phyloP scores from a whole-genome alignment of 768 basidiomycete genomes.

The Termitomyces sp. region DNA sequence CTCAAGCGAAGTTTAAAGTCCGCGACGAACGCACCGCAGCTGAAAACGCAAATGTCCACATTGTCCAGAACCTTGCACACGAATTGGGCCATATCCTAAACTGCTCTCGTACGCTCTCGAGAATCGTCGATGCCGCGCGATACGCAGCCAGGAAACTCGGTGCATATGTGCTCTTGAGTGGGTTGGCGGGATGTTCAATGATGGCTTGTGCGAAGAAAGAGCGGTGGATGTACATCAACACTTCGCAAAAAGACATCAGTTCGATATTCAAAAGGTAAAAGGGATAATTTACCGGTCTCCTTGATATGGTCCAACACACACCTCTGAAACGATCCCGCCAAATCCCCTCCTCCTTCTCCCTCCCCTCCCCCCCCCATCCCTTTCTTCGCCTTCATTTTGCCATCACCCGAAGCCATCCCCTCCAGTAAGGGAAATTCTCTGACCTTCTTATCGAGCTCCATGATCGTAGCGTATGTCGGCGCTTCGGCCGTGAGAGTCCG shows the following conservation, averaged over 20 bases:
- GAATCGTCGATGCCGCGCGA: slow-evolving; percentile 49
- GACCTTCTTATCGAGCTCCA: slow-evolving; percentile 64
- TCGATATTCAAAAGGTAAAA: background rate
- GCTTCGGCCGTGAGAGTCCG: slow-evolving; percentile 59
- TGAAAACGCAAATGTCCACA: slow-evolving; percentile 58
- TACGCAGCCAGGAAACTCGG: slow-evolving; percentile 63
- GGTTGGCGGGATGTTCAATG: slow-evolving; percentile 60
- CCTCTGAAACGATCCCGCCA: slow-evolving; percentile 35
- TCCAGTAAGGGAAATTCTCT: slow-evolving; percentile 42
- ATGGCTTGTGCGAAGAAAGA: slow-evolving; percentile 70
- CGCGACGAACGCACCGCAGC: slow-evolving; percentile 35
- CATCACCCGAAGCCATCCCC: background rate
- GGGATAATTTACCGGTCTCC: slow-evolving; percentile 32
- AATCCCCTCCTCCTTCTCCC: slow-evolving; percentile 14
- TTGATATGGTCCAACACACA: slow-evolving; percentile 44
- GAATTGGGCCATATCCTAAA: slow-evolving; percentile 40
- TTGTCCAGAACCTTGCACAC: slow-evolving; percentile 51
- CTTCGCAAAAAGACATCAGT: slow-evolving; percentile 21
- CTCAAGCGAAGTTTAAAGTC: background rate
- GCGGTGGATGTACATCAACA: slow-evolving; percentile 59
- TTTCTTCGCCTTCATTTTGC: background rate
- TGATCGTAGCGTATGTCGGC: slow-evolving; percentile 57
- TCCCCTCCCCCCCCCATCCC: background rate
- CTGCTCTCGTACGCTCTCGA: slow-evolving; percentile 45
- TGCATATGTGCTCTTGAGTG: slow-evolving; percentile 58